phyloP scores from a whole-genome alignment of 495 filamentous ascomycete genomes.

The Viridothelium virens region DNA sequence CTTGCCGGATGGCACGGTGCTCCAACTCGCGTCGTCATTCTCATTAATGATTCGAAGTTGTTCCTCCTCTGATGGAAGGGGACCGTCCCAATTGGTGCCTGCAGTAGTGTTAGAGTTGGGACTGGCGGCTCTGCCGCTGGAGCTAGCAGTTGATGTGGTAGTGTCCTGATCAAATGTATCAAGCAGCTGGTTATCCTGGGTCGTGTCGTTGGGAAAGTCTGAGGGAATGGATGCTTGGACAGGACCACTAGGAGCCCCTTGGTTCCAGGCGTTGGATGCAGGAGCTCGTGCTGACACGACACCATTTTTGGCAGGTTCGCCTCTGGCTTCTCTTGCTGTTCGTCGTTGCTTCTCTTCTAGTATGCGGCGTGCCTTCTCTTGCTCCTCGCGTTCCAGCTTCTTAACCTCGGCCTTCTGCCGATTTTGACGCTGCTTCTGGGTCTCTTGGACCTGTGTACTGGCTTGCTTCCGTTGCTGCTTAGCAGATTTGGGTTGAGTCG shows the following conservation, averaged over 20 bases:
- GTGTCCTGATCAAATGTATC: conserved; percentile 64
- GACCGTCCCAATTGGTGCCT: conserved; percentile 22
- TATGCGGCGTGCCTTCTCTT: conserved; percentile 63
- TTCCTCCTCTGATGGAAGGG: conserved; percentile 62
- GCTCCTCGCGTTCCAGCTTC: conserved; percentile 61
- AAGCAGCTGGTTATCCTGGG: conserved; percentile 48
- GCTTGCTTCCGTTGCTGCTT: conserved; percentile 55
- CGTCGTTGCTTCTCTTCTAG: conserved; percentile 73
- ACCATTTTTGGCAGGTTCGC: conserved; percentile 65
- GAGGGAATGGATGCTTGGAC: conserved; percentile 33
- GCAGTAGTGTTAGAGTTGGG: conserved; percentile 42
- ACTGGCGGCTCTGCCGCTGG: conserved; percentile 28
- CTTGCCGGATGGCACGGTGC: conserved; percentile 44
- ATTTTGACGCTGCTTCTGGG: conserved; percentile 89
- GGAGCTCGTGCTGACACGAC: conserved; percentile 50
- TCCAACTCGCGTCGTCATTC: conserved; percentile 55
- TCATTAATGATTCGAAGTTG: conserved; percentile 45
- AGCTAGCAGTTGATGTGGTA: conserved; percentile 31
- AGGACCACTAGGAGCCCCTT: conserved; percentile 26
- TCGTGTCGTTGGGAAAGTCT: conserved; percentile 15
- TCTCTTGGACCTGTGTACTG: conserved; percentile 50
- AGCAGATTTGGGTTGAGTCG: conserved; percentile 50
- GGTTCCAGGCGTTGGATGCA: conserved; percentile 55
- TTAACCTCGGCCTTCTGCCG: conserved; percentile 68
- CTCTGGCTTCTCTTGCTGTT: conserved; percentile 69